Base-by-base conservation (phyloP, 2,329 filamentous ascomycete species). In the Tolypocladium capitatum region DNA sequence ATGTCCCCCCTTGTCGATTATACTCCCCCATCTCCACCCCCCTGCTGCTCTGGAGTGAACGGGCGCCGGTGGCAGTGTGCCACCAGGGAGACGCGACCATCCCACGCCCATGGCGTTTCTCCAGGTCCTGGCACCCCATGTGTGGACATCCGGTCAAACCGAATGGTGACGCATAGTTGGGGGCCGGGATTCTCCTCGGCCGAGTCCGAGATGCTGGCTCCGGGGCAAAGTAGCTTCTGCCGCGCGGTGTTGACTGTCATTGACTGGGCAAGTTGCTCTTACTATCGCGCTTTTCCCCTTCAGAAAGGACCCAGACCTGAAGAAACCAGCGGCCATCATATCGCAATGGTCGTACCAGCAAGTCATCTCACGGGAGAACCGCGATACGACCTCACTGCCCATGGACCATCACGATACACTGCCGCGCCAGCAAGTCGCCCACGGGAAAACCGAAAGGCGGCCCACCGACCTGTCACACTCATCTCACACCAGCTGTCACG, bases 231-330 rank as follows among this genome's bases (percentile, higher is more conserved):
- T 72, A 58, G 63, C 67, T 60, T 66, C 63, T 66, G 63, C 63
- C 64, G 59, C 47, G 59, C 41, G 48, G 46, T 45, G 44, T 45
- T 45, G 30, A 44, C 51, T 46, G 33, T 36, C 31, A 48, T 49
- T 44, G 35, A 56, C 58, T 33, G 31, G 60, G 65, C 62, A 67
- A 62, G 49, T 58, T 56, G 65, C 66, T 54, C 70, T 73, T 73
- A 73, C 70, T 75, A 75, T 74, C 72, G 68, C 72, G 71, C 70
- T 74, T 76, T 59, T 74, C 72, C 70, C 71, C 70, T 74, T 74
- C 71, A 74, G 71, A 74, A 72, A 72, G 65, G 65, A 27, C 5
- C 36, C 41, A 30, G 24, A n/a, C 21, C 13, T 28, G 41, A 3
- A 32, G 31, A 32, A 31, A 32, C 31, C 31, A 18, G 24, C 41